Conservation (phyloP, 768 basidiomycete genomes). For the Cystobasidium tubakii region DNA sequence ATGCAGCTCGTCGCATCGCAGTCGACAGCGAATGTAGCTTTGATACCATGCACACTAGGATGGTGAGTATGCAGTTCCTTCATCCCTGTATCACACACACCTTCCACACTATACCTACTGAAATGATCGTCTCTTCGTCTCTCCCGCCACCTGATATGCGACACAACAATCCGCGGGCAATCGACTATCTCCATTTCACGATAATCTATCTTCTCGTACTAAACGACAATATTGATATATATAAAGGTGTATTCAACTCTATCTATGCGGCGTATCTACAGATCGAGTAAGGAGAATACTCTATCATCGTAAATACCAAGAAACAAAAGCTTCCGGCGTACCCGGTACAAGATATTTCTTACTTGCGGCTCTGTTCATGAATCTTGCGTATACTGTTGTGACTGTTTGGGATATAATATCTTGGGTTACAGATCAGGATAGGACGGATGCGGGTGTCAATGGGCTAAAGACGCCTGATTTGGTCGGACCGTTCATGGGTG, state of each 20-base stretch:
- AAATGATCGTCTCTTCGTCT: background rate
- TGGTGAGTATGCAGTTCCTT: background rate
- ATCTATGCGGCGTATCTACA: conserved; percentile 27
- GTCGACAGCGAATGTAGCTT: background rate
- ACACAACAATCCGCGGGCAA: too few species aligned
- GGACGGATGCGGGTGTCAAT: background rate
- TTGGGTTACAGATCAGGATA: conserved; percentile 17
- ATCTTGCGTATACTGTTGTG: background rate
- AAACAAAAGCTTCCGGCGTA: conserved; percentile 4
- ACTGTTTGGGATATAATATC: conserved; percentile 12
- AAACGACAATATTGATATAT: background rate
- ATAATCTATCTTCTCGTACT: background rate
- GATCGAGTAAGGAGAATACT: background rate
- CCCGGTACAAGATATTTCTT: conserved; percentile 5
- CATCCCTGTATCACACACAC: too few species aligned
- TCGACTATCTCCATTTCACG: background rate
- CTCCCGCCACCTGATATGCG: background rate
- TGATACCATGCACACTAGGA: background rate
- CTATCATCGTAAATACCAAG: conserved; percentile 9
- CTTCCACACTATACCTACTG: background rate
- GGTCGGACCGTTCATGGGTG: conserved; percentile 6
- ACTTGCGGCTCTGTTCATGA: background rate
- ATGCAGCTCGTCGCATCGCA: conserved; percentile 6
- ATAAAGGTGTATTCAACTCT: conserved; percentile 20
- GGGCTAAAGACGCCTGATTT: conserved; percentile 7